Conservation (phyloP, 495 filamentous ascomycete genomes). For the Physcia stellaris region DNA sequence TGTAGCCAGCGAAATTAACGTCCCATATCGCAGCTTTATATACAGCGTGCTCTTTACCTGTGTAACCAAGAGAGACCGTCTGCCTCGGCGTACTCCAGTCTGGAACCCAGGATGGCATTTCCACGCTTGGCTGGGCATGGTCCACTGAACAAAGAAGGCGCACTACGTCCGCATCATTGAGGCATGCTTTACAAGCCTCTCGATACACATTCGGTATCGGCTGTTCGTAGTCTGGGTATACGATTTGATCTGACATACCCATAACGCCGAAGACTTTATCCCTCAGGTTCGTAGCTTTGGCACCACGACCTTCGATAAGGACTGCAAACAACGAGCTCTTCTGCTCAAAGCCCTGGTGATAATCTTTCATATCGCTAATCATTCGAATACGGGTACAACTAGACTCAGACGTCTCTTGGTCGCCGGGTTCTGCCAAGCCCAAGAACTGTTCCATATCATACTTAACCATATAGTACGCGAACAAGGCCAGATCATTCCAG, state of each 20-base stretch:
- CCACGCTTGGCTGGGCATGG: not conserved
- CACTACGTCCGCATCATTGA: not conserved
- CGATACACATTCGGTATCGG: conserved; percentile 1
- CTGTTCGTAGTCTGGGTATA: conserved; percentile 5
- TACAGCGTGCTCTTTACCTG: not conserved
- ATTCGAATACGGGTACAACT: conserved; percentile 2
- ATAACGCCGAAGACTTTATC: conserved; percentile 9
- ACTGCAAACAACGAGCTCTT: not conserved
- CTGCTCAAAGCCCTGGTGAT: not conserved
- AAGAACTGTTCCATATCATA: conserved; percentile 1
- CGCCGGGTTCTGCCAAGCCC: not conserved
- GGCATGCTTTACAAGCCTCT: conserved; percentile 1
- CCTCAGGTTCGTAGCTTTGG: conserved; percentile 5
- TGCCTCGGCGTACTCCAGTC: conserved; percentile 6
- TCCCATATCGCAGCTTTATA: conserved; percentile 3
- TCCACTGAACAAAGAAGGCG: conserved; percentile 5
- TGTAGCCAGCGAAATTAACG: no score
- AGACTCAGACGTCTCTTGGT: not conserved
- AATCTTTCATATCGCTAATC: conserved; percentile 5
- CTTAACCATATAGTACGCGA: not conserved
- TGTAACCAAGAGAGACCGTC: conserved; percentile 4
- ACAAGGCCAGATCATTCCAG: conserved; percentile 5
- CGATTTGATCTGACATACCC: conserved; percentile 1
- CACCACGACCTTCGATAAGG: conserved; percentile 5
- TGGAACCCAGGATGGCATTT: conserved; percentile 9